Evolutionary conservation across 805 yeast genomes (phyloP).

Genomic region (Suhomyces sp.): DNA sequence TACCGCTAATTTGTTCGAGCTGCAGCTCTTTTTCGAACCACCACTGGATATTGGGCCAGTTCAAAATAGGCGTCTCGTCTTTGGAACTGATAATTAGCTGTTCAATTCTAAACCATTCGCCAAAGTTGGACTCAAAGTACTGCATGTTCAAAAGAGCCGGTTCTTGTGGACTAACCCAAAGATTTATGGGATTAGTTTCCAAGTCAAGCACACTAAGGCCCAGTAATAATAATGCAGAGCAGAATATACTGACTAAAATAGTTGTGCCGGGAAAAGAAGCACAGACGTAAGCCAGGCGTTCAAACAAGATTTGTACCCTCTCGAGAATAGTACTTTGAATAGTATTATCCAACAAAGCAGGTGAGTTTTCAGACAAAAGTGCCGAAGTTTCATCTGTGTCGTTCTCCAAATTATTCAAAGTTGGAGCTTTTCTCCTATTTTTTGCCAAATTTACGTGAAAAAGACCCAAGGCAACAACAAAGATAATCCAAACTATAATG

Average conservation of each 20-base stretch:
- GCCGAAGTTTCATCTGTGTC: not conserved
- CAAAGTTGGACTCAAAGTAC: conserved; percentile 76
- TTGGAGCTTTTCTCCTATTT: not conserved
- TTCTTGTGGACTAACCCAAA: conserved; percentile 87
- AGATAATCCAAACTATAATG: conserved; percentile 44
- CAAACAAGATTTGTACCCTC: conserved; percentile 35
- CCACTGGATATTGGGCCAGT: conserved; percentile 75
- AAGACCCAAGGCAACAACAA: conserved; percentile 42
- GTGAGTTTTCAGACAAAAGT: not conserved
- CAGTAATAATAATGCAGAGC: conserved; percentile 37
- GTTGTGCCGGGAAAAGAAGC: conserved; percentile 52
- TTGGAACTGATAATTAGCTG: conserved; percentile 66
- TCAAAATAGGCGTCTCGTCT: conserved; percentile 57
- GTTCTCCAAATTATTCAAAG: not conserved
- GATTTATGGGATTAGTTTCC: conserved; percentile 75
- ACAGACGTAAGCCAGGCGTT: conserved; percentile 54
- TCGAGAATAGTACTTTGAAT: not conserved
- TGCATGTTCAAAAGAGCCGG: conserved; percentile 64
- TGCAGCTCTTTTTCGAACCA: conserved; percentile 79
- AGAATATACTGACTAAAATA: conserved; percentile 19
- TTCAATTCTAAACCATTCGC: conserved; percentile 87
- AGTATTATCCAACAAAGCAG: not conserved
- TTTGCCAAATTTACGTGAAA: conserved; percentile 30
- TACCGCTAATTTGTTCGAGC: conserved; percentile 26
- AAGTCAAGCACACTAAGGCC: conserved; percentile 31